Conservation (phyloP, 768 basidiomycete species). For the Lentinus tigrinus region DNA sequence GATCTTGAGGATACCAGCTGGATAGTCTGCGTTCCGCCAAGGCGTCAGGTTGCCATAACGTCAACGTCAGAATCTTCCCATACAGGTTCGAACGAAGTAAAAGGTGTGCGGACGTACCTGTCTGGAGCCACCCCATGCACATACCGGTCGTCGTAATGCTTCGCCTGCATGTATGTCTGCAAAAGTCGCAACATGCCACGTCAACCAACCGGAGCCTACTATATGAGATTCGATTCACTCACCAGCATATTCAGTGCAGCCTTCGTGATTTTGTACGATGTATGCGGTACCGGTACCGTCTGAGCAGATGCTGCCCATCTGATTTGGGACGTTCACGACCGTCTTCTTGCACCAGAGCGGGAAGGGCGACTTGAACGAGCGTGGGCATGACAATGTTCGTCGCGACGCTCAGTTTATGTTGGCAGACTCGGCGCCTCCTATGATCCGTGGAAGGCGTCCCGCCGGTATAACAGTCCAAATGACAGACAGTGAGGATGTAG, state of each 20-base stretch:
- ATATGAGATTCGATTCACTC: not conserved
- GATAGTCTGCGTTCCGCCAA: not conserved
- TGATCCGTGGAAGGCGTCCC: too few species aligned
- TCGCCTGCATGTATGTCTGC: not conserved
- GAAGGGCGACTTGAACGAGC: too few species aligned
- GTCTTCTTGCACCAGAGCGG: too few species aligned
- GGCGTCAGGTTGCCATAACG: too few species aligned
- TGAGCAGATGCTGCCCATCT: not conserved
- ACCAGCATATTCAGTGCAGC: not conserved
- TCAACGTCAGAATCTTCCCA: not conserved
- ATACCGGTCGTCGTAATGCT: not conserved
- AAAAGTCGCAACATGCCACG: too few species aligned
- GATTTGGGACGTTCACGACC: not conserved
- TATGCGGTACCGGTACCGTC: not conserved
- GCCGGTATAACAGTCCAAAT: too few species aligned
- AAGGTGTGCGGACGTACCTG: not conserved
- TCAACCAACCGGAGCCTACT: not conserved
- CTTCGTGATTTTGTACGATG: not conserved
- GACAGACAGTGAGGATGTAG: too few species aligned
- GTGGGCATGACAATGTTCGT: too few species aligned
- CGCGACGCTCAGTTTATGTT: too few species aligned
- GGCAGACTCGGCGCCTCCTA: too few species aligned
- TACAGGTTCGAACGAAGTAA: not conserved
- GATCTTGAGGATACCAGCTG: not conserved
- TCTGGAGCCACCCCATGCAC: not conserved